Percentiles rank a stretch among this genome's conserved stretches.
Conservation (phyloP, 805 yeast species). For the Grigorovia humatica region DNA sequence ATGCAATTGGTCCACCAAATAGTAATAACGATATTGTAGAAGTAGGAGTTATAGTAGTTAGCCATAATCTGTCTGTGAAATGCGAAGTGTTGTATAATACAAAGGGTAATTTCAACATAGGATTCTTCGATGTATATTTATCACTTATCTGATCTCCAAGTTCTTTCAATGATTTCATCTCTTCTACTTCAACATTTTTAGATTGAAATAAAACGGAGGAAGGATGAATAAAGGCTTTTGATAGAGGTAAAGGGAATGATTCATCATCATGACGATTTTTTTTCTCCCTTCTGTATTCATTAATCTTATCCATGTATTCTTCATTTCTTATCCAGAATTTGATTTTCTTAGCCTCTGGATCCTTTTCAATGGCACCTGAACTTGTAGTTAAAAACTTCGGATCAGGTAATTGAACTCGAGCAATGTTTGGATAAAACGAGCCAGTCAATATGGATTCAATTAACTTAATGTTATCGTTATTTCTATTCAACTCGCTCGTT, state of each 20-base stretch:
- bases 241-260: conserved; percentile 38
- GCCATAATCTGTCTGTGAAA: conserved; percentile 55
- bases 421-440: conserved; percentile 72
- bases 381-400: conserved; percentile 59
- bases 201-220: conserved; percentile 62
- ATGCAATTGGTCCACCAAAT: conserved; percentile 66
- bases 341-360: conserved; percentile 66
- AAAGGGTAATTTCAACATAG: conserved; percentile 43
- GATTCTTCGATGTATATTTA: conserved; percentile 23
- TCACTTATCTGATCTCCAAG: conserved; percentile 11
- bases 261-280: conserved; percentile 8
- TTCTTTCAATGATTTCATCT: conserved; percentile 14
- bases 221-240: conserved; percentile 79
- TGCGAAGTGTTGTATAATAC: conserved; percentile 52
- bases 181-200: conserved; percentile 22
- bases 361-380: conserved; percentile 76
- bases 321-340: conserved; percentile 68
- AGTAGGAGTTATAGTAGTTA: conserved; percentile 74
- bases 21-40: conserved; percentile 60
- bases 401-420: conserved; percentile 73
- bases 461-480: conserved; percentile 39
- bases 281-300: conserved; percentile 10
- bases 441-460: conserved; percentile 66
- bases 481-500: conserved; percentile 37
- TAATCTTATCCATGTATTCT: conserved; percentile 31